Evolutionary conservation across 1,284 basidiomycete genomes (phyloP).

Genomic region (Entoloma clypeatum): DNA sequence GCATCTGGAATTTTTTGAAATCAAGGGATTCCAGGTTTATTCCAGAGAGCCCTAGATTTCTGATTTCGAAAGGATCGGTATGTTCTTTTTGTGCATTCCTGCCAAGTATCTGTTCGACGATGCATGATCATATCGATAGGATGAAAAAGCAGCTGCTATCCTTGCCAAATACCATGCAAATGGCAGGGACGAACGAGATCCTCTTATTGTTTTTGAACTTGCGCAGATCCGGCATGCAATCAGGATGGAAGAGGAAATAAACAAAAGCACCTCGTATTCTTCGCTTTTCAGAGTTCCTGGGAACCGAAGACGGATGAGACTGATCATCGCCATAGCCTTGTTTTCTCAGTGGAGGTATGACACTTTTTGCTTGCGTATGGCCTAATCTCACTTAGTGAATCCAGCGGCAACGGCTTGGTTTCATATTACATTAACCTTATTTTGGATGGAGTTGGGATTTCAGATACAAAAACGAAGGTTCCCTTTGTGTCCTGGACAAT

Average conservation of each 20-base stretch:
- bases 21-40: constrained; percentile 42
- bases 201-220: constrained; percentile 55
- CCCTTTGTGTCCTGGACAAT: neutral
- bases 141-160: constrained; percentile 46
- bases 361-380: neutral
- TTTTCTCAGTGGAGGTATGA: constrained; percentile 67
- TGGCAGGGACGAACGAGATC: constrained; percentile 46
- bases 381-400: neutral
- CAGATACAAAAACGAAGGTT: constrained; percentile 44
- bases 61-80: constrained; percentile 58
- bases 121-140: constrained; percentile 28
- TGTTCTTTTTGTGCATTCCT: constrained; percentile 24
- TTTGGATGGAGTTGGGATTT: constrained; percentile 57
- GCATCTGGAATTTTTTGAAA: neutral
- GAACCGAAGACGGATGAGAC: constrained; percentile 55
- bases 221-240: constrained; percentile 63
- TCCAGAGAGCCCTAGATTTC: constrained; percentile 68
- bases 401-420: constrained; percentile 62
- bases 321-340: constrained; percentile 54
- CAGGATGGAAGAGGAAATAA: constrained; percentile 51
- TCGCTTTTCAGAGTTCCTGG: constrained; percentile 54
- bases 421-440: constrained; percentile 66
- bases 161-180: constrained; percentile 65
- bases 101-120: neutral
- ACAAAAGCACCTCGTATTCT: constrained; percentile 42